Evolutionary conservation across 352 stramenopile genomes (phyloP), one percentile per base, ranked within the genome.

Genomic region (Pythium scleroteichum): DNA sequence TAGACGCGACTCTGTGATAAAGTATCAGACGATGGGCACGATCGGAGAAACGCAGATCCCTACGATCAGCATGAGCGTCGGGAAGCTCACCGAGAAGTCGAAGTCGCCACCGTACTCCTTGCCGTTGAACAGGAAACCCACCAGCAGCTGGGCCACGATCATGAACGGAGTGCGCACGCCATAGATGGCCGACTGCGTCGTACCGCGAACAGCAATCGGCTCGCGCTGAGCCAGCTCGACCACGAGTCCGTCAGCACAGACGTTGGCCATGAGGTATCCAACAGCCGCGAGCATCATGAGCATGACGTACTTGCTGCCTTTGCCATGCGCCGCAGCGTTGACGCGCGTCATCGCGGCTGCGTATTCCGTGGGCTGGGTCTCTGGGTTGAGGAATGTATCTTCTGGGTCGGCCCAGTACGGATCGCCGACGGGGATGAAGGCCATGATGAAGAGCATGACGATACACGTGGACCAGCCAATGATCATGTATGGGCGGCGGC

Each of bases 401-500:
- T 54, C 16, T 17, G 53, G 55, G 29, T 75, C 53, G 5, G 29
- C 29, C 29, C 29, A 35, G 29, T 35, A 35, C 29, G 29, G 29
- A 35, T 35, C 29, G 10, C 29, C 29, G 29, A 35, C 29, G 14
- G 44, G 45, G 42, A 64, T 58, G 39, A 69, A 49, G 5, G 63
- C 70, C 70, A 75, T 74, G 53, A 70, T 17, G 35, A 60, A 17
- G 75, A 55, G 40, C 58, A 60, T n/a, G 66, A 4, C 14, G 45
- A 45, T 7, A 44, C 59, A 38, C 10, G 66, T 41, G 7, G 51
- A 55, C 71, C 71, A 79, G 23, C 71, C 71, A n/a, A 79, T 27
- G 27, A 76, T 70, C 60, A 79, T 75, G 49, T 72, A 79, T 20
- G 71, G 69, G 22, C 71, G 71, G 50, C 71, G 68, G 29, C 71